Base-by-base conservation (phyloP, 768 basidiomycete species). In the Clathrus columnatus region DNA sequence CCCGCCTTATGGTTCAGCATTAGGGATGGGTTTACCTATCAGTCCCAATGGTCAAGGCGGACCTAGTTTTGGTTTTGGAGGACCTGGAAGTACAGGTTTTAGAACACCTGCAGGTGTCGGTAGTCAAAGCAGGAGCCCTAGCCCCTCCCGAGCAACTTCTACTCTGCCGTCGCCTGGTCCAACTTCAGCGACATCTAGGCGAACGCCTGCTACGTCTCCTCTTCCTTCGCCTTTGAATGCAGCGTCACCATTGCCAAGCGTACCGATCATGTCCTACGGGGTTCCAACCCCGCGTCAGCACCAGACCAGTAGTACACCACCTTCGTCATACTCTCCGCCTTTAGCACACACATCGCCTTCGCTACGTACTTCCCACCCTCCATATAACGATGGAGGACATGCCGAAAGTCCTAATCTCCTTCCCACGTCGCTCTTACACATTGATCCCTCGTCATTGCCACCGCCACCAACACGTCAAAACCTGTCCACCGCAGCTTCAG, bases 21-120 rank as follows among this genome's bases (percentile, higher is more conserved):
- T 8, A 75, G 88, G n/a, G 69, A 82, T 0, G 81, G 87, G n/a
- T 72, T 83, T 14, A 75, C 83, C 36, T 3, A 0, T 84, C 83
- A 21, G 68, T 70, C 1, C 68, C 65, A n/a, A 26, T 42, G 61
- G 46, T 50, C 48, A 32, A 24, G n/a, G 3, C 57, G 46, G 14
- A 43, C 58, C 5, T 55, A 59, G 50, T 44, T 62, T 59, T 21
- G 42, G 63, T 2, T 20, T 41, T 55, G 42, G 44, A 18, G 21
- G 55, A 43, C 68, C 42, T 60, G 62, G 46, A 59, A 65, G 71
- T 50, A 84, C 82, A 59, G 84, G 83, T 0, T 77, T 86, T 55
- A 79, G 81, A 0, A 83, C 81, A 52, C 84, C 84, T 36, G 36
- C 36, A 36, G 36, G 36, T 17, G 82, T 84, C 55, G 83, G 74